Base-by-base conservation (phyloP, 345 rosid genomes). In the Populus nigra region DNA sequence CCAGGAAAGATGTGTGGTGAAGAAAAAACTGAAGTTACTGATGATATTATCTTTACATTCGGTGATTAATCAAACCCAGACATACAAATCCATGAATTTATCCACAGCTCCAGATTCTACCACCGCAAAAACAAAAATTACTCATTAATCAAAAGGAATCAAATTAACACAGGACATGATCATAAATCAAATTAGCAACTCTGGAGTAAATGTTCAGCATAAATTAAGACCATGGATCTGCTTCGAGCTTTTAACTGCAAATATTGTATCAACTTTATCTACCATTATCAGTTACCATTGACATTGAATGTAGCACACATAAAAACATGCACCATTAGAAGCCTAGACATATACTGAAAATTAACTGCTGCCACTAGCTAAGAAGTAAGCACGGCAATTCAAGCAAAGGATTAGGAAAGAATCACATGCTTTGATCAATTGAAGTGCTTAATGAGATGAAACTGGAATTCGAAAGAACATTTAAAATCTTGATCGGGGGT, bases 331-430 rank as follows among this genome's bases (percentile, higher is more conserved):
- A 38, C 36, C 23, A n/a, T 63, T 70, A 16, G 39, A 74, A 71
- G 68, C 27, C 22, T 27, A 41, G 22, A 6, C 65, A 69, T 17
- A 43, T 68, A 53, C 35, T 72, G 33, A 53, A 50, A 70, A 31
- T 41, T 73, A 49, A 25, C 65, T 66, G 73, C 79, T 31, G 73
- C 63, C 70, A 57, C 47, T 31, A 22, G 33, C 62, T 4, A 35
- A 25, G 57, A 72, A 16, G 41, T 25, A 36, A 22, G 25, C 5
- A 17, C 74, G 12, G 36, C 55, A 43, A 65, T 35, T 33, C 55
- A 57, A 33, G 66, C 53, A 43, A 65, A 74, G 33, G 36, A 12
- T 9, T 63, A 45, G 17, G 80, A 45, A 53, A 55, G 36, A 36
- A 59, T 45, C 36, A 39, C 20, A 20, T 25, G 31, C 25, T 77